Evolutionary conservation across 768 basidiomycete species (phyloP), one percentile per base, ranked within the genome.

Genomic region (Boletus reticulatus): DNA sequence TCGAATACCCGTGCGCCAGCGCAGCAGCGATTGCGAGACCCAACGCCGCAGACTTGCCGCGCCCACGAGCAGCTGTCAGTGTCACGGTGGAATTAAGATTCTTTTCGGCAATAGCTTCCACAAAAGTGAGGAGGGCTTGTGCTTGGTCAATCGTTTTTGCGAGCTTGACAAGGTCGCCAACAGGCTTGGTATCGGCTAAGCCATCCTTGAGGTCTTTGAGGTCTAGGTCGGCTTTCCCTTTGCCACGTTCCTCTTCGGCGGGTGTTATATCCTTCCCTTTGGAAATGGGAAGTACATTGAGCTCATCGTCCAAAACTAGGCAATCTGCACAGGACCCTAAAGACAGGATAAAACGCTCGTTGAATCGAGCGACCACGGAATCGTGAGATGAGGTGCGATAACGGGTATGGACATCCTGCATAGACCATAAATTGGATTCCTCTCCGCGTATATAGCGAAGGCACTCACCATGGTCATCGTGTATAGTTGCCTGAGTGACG

Each of bases 341-440:
- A 19, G 97, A 99, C 17, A 99, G 82, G 64, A 99, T 98, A 74
- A 99, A 99, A 12, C 97, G 89, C 70, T 99, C 97, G 73, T 99
- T 99, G 78, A 99, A 99, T 27, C 97, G 85, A 0, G 97, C 92
- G n/a, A 87, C 78, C 31, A 95, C 89, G 7, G 87, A 80, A 65
- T 92, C 90, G 65, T 95, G 92, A 2, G 92, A 87, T 13, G 92
- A 88, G 0, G 97, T 98, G 27, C 96, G 81, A 69, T 98, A 99
- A 34, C 97, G 84, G 1, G 91, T 78, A 72, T 99, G 97, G 6
- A 98, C 95, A 67, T 99, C 97, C 94, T 98, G 58, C 9, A 46
- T n/a, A 19, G 16, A 29, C 2, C 12, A 43, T 55, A 22, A 50
- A n/a, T 29, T 36, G 20, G 20, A 29, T 43, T 10, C 20, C 22